Percentiles rank a stretch among this genome's conserved stretches.
Conservation (phyloP, 371 early-diverging fungal genomes). For the Actinomortierella ambigua region DNA sequence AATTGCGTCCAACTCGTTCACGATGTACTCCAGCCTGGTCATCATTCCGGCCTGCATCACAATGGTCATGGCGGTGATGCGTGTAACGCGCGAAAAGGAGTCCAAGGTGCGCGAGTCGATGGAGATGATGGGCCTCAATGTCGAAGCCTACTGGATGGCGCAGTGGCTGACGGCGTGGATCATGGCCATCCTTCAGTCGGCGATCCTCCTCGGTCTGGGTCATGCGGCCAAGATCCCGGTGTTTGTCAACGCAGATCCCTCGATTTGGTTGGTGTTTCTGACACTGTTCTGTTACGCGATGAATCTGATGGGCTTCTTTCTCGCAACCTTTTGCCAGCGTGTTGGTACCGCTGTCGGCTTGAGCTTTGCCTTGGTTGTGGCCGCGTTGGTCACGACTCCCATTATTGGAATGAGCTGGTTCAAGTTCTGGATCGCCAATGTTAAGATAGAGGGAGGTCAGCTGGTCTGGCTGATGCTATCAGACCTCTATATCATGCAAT, state of each 20-base stretch:
- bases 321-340: conserved; percentile 61
- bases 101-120: conserved; percentile 64
- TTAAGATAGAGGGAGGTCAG: conserved; percentile 54
- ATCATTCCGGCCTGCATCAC: conserved; percentile 66
- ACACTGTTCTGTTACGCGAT: conserved; percentile 70
- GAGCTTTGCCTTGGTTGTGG: conserved; percentile 47
- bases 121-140: conserved; percentile 73
- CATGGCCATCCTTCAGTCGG: conserved; percentile 56
- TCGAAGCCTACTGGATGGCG: conserved; percentile 59
- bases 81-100: conserved; percentile 70
- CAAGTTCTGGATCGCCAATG: conserved; percentile 44
- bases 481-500: conserved; percentile 18
- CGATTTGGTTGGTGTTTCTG: conserved; percentile 59
- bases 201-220: conserved; percentile 61
- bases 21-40: conserved; percentile 50
- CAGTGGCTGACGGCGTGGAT: conserved; percentile 59
- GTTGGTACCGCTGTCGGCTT: conserved; percentile 42
- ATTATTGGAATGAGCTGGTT: conserved; percentile 8
- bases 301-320: conserved; percentile 64
- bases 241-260: conserved; percentile 59
- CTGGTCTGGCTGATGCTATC: too few relatives aligned
- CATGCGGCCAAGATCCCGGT: conserved; percentile 57
- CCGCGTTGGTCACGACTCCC: conserved; percentile 27
- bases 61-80: conserved; percentile 56
- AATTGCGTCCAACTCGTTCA: too few relatives aligned